These are phyloP conservation scores for Linnemannia exigua DNA, from an alignment of 192 early-diverging fungal genomes.

Conservation along the genomic window DNA sequence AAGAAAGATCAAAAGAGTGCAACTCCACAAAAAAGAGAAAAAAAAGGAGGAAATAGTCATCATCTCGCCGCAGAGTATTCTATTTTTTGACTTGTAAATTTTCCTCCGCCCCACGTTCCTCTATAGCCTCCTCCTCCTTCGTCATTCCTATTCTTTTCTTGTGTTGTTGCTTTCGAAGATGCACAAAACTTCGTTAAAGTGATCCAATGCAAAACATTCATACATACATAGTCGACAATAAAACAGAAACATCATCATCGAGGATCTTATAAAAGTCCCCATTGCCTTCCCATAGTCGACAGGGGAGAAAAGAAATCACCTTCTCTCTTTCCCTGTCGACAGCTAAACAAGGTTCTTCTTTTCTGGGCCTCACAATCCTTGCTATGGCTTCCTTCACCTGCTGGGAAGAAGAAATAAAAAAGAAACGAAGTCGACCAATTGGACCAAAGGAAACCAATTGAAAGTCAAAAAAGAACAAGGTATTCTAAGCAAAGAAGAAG, in stretches of 20 bases:
- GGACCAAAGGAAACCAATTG: neutral
- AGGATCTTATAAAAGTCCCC: too few relatives aligned
- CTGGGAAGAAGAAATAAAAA: neutral
- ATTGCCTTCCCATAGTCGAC: neutral
- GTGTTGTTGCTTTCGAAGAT: neutral
- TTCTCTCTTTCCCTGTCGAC: too few relatives aligned
- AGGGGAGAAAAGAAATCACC: neutral
- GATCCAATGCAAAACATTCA: neutral
- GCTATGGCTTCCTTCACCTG: neutral
- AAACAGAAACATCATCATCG: neutral
- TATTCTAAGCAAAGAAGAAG: neutral
- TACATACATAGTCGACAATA: neutral
- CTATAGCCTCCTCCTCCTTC: neutral
- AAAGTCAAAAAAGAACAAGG: neutral
- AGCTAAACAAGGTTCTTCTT: neutral
- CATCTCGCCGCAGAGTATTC: conserved; percentile 10
- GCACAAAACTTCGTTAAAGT: neutral
- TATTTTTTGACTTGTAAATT: neutral
- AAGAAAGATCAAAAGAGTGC: neutral
- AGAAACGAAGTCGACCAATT: neutral
- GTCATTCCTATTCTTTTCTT: neutral
- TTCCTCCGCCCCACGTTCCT: neutral
- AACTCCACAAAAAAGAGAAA: neutral
- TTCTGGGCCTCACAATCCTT: too few relatives aligned
- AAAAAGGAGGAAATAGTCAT: neutral